Evolutionary conservation across 2,329 filamentous ascomycete species (phyloP).

Genomic region (Leptographium galeiforme): DNA sequence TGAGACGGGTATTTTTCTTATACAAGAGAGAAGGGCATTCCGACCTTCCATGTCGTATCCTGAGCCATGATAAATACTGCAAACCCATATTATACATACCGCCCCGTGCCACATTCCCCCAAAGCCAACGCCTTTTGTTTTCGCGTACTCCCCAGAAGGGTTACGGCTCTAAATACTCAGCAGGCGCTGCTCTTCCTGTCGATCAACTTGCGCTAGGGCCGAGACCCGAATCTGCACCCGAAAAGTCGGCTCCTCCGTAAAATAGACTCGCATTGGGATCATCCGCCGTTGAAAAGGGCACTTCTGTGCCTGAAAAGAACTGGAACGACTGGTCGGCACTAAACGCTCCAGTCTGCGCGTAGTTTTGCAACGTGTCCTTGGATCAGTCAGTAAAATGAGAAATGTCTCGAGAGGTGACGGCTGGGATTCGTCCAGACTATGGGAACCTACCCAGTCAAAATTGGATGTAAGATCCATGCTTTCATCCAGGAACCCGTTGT

Average conservation of each 20-base stretch:
- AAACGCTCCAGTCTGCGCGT: constrained; percentile 41
- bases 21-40: neutral
- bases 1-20: constrained; percentile 4
- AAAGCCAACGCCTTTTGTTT: no score
- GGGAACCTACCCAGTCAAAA: constrained; percentile 43
- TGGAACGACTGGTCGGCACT: constrained; percentile 37
- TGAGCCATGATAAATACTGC: neutral
- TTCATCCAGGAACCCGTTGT: constrained; percentile 8
- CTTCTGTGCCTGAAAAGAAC: constrained; percentile 23
- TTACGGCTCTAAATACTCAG: no score
- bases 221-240: neutral
- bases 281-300: neutral
- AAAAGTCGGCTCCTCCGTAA: neutral
- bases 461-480: constrained; percentile 34
- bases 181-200: no score
- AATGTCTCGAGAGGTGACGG: no score
- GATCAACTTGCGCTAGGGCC: neutral
- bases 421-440: neutral
- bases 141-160: no score
- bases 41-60: neutral
- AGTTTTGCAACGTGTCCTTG: constrained; percentile 43
- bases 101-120: no score
- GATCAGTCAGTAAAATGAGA: neutral
- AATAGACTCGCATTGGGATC: neutral
- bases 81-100: neutral